phyloP scores from a whole-genome alignment of 192 early-diverging fungal species.

The Coemansia brasiliensis region DNA sequence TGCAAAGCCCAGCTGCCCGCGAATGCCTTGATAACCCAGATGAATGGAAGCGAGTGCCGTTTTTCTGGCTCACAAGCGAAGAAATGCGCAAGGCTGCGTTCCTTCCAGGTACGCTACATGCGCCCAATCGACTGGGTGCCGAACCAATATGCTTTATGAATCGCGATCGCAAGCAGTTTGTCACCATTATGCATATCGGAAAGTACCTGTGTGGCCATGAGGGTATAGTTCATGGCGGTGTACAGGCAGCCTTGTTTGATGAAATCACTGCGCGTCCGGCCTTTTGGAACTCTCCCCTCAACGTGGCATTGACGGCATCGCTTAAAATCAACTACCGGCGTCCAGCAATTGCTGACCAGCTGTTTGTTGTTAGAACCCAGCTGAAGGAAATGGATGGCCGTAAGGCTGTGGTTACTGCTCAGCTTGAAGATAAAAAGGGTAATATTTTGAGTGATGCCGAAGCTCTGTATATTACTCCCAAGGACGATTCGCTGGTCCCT shows the following conservation, averaged over 20 bases:
- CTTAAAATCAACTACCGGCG: constrained; percentile 74
- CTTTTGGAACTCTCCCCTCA: constrained; percentile 63
- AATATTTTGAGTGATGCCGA: constrained; percentile 64
- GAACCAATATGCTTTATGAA: constrained; percentile 49
- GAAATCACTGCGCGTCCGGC: constrained; percentile 62
- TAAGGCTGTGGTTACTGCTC: constrained; percentile 66
- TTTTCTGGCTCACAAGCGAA: constrained; percentile 30
- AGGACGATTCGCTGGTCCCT: constrained; percentile 34
- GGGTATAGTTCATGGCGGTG: constrained; percentile 77
- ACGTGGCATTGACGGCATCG: constrained; percentile 72
- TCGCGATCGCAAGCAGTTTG: constrained; percentile 50
- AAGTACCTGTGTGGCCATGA: constrained; percentile 71
- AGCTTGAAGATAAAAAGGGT: constrained; percentile 62
- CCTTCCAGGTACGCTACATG: constrained; percentile 31
- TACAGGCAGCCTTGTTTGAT: constrained; percentile 73
- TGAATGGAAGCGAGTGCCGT: constrained; percentile 53
- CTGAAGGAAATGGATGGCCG: constrained; percentile 64
- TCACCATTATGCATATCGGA: constrained; percentile 68
- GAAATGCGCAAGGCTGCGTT: constrained; percentile 12
- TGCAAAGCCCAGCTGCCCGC: constrained; percentile 28
- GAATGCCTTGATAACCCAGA: constrained; percentile 35
- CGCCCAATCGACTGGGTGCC: constrained; percentile 29
- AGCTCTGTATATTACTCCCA: constrained; percentile 65
- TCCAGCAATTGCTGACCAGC: constrained; percentile 64
- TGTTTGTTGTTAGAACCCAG: constrained; percentile 57